Percentiles rank a stretch among this genome's conserved stretches.
These are phyloP conservation scores for Penicillium sp. DNA, from an alignment of 2,329 filamentous ascomycete genomes.

Conservation along the genomic window DNA sequence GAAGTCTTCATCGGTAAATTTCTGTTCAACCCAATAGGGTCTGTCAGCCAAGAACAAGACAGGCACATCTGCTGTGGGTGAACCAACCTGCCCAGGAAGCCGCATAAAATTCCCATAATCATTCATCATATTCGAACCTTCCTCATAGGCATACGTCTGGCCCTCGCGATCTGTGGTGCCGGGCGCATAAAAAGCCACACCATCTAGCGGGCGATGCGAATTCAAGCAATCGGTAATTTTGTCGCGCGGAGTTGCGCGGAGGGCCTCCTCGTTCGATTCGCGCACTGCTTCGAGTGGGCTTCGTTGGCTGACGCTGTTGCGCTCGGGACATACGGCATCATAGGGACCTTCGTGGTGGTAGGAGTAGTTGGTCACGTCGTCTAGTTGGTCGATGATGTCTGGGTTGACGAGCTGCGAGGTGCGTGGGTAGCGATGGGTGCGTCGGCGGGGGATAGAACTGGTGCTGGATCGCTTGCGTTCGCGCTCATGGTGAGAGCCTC, in stretches of 20 bases:
- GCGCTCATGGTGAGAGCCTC: constrained; percentile 30
- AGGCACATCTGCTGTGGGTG: background rate
- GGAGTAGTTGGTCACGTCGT: constrained; percentile 63
- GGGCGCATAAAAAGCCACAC: constrained; percentile 75
- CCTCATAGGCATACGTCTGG: constrained; percentile 74
- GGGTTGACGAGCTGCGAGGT: constrained; percentile 56
- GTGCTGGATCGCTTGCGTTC: constrained; percentile 20
- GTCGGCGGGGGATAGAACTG: constrained; percentile 18
- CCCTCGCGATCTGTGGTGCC: constrained; percentile 72
- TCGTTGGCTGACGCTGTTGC: constrained; percentile 66
- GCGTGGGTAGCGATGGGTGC: constrained; percentile 23
- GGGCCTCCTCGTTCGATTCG: constrained; percentile 73
- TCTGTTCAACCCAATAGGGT: constrained; percentile 31
- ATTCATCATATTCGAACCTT: constrained; percentile 88
- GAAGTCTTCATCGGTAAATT: constrained; percentile 46
- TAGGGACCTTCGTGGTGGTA: constrained; percentile 94
- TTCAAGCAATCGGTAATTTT: constrained; percentile 74
- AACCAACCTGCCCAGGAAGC: constrained; percentile 72
- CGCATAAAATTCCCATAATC: constrained; percentile 68
- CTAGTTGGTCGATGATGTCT: constrained; percentile 81
- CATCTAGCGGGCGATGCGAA: constrained; percentile 78
- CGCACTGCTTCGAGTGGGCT: constrained; percentile 79
- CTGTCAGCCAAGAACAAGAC: background rate
- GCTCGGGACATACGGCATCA: constrained; percentile 76
- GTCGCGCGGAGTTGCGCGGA: constrained; percentile 79